Conservation (phyloP, 1,284 basidiomycete genomes). For the Ceratorhiza oryzae-sativae region DNA sequence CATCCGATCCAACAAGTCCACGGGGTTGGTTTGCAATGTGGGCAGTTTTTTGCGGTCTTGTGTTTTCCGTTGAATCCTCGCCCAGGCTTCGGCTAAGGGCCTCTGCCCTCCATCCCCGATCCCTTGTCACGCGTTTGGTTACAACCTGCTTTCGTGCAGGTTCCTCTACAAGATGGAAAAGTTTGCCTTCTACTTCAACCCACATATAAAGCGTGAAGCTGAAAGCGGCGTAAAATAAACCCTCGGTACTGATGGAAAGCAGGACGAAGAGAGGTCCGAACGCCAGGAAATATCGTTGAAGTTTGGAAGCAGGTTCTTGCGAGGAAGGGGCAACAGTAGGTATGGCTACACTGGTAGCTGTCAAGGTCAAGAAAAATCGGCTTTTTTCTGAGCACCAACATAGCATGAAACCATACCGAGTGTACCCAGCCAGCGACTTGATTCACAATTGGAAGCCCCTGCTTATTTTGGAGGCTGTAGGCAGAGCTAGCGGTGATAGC, state of each 20-base stretch:
- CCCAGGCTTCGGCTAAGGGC: constrained; percentile 4
- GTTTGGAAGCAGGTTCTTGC: constrained; percentile 55
- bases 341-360: constrained; percentile 52
- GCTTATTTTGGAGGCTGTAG: constrained; percentile 66
- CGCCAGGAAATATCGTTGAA: constrained; percentile 69
- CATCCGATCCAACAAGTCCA: constrained; percentile 65
- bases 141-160: not conserved
- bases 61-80: not conserved
- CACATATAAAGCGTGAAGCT: constrained; percentile 69
- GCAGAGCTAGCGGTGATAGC: constrained; percentile 66
- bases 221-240: constrained; percentile 79
- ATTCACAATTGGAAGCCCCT: constrained; percentile 69
- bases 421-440: constrained; percentile 73
- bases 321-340: constrained; percentile 50
- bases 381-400: not conserved
- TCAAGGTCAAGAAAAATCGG: not conserved
- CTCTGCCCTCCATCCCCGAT: constrained; percentile 28
- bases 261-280: constrained; percentile 82
- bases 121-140: not conserved
- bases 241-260: constrained; percentile 83
- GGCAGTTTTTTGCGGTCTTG: constrained; percentile 22
- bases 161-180: constrained; percentile 48
- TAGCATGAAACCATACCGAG: constrained; percentile 59
- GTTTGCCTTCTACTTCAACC: constrained; percentile 68
- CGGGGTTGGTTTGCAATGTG: constrained; percentile 49